These are phyloP conservation scores for Staphylotrichum longicolle DNA, from an alignment of 495 filamentous ascomycete genomes.

Conservation along the genomic window DNA sequence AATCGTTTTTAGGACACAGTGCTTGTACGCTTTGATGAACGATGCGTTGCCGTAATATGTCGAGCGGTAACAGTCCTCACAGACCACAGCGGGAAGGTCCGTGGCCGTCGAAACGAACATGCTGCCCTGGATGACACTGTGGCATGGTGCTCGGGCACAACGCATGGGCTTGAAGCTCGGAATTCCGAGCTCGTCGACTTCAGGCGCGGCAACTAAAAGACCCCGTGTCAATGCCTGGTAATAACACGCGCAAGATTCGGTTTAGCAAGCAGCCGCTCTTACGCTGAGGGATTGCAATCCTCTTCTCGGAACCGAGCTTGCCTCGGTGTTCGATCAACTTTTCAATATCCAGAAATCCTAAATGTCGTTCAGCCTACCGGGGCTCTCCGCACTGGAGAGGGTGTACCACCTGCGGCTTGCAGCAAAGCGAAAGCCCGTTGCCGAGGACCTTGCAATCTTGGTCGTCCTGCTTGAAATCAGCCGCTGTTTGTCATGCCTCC, in stretches of 20 bases:
- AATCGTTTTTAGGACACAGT: conserved; percentile 26
- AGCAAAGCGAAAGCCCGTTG: conserved; percentile 3
- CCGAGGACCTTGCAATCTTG: not conserved
- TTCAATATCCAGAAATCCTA: conserved; percentile 40
- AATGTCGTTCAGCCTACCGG: not conserved
- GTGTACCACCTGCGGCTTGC: conserved; percentile 5
- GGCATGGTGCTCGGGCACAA: conserved; percentile 25
- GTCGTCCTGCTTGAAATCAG: not conserved
- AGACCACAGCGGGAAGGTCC: conserved; percentile 14
- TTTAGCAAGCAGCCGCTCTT: not conserved
- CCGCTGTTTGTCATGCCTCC: not conserved
- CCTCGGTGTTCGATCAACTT: conserved; percentile 38
- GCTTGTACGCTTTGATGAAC: conserved; percentile 36
- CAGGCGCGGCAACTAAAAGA: conserved; percentile 12
- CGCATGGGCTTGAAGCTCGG: conserved; percentile 25
- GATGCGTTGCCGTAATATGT: conserved; percentile 4
- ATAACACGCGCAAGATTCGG: not conserved
- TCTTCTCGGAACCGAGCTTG: conserved; percentile 28
- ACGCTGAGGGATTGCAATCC: conserved; percentile 30
- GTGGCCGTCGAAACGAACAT: conserved; percentile 30
- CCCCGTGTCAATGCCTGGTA: not conserved
- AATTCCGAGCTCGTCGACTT: conserved; percentile 21
- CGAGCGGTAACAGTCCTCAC: conserved; percentile 27
- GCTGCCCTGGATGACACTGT: conserved; percentile 29
- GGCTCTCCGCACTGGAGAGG: not conserved